A percentile compares a stretch with the other conserved stretches of the same genome.
Evolutionary conservation across 768 basidiomycete species (phyloP).

Genomic region (Tulasnella sp.): DNA sequence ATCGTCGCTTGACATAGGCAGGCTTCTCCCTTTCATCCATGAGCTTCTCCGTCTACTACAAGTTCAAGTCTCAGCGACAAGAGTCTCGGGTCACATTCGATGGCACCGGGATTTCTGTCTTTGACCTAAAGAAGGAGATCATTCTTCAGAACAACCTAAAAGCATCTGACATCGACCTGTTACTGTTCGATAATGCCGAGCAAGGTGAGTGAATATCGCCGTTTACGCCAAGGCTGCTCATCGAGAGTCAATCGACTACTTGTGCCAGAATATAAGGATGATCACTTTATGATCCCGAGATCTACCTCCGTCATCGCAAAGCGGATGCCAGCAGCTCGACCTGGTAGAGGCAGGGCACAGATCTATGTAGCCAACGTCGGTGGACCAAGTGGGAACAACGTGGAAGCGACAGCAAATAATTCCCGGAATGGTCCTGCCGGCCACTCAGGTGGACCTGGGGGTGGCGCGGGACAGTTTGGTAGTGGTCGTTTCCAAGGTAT

Average conservation of each 20-base stretch:
- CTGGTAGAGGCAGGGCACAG: slow-evolving; percentile 72
- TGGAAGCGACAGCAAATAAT: not conserved
- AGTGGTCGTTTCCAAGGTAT: slow-evolving; percentile 4
- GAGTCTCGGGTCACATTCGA: slow-evolving; percentile 96
- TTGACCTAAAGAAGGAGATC: slow-evolving; percentile 98
- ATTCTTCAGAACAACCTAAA: slow-evolving; percentile 94
- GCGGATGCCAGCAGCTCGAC: slow-evolving; percentile 69
- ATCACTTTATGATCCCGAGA: slow-evolving; percentile 81
- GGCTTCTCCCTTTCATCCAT: slow-evolving; percentile 27
- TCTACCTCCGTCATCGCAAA: slow-evolving; percentile 92
- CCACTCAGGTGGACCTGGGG: not conserved
- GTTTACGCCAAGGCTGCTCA: not conserved
- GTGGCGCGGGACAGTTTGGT: not conserved
- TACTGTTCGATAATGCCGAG: slow-evolving; percentile 74
- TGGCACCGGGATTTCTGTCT: slow-evolving; percentile 96
- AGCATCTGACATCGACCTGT: slow-evolving; percentile 93
- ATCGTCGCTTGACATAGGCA: too few species aligned
- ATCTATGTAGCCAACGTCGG: slow-evolving; percentile 50
- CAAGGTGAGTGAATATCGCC: slow-evolving; percentile 53
- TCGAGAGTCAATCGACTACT: not conserved
- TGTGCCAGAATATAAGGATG: slow-evolving; percentile 74
- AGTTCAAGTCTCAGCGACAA: slow-evolving; percentile 89
- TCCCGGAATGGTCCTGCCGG: not conserved
- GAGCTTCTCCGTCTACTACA: slow-evolving; percentile 96
- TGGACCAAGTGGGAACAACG: not conserved